Evolutionary conservation across 805 yeast genomes (phyloP).

Genomic region (Myxozyma neotropica): DNA sequence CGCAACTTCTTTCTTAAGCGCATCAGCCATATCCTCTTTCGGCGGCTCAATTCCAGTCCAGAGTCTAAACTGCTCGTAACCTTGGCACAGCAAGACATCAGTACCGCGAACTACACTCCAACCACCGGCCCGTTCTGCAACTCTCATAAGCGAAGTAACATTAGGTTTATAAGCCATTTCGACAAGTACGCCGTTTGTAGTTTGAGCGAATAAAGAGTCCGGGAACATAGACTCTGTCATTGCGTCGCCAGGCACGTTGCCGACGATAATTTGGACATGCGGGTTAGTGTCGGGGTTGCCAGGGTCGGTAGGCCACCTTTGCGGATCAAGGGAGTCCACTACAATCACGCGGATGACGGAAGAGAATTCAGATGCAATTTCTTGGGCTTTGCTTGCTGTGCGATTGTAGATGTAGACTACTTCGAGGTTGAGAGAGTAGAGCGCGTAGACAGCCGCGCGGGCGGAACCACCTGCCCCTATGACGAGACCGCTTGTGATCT

Average conservation of each 20-base stretch:
- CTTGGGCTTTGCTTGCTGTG: slow-evolving; percentile 64
- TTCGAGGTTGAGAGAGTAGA: slow-evolving; percentile 73
- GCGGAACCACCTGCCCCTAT: slow-evolving; percentile 98
- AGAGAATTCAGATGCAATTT: slow-evolving; percentile 64
- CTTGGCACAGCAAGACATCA: slow-evolving; percentile 91
- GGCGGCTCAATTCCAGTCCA: slow-evolving; percentile 57
- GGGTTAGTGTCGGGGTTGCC: background rate
- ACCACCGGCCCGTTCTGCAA: slow-evolving; percentile 59
- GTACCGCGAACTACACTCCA: slow-evolving; percentile 92
- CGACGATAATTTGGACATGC: slow-evolving; percentile 21
- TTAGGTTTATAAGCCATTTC: slow-evolving; percentile 96
- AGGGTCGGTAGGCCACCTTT: slow-evolving; percentile 11
- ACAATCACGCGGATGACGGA: slow-evolving; percentile 25
- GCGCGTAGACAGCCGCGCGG: slow-evolving; percentile 89
- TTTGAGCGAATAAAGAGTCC: slow-evolving; percentile 6
- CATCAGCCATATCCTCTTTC: slow-evolving; percentile 21
- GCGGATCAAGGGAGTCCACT: slow-evolving; percentile 18
- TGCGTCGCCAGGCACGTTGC: slow-evolving; percentile 32
- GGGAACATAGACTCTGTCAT: slow-evolving; percentile 14
- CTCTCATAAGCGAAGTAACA: slow-evolving; percentile 80
- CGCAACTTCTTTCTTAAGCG: slow-evolving; percentile 22
- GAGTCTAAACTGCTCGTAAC: slow-evolving; percentile 77
- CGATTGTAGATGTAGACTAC: slow-evolving; percentile 83
- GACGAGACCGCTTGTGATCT: slow-evolving; percentile 76
- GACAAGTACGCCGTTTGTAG: slow-evolving; percentile 48